Conservation (phyloP, 2,329 filamentous ascomycete genomes). For the Trichoderma aggressivum region DNA sequence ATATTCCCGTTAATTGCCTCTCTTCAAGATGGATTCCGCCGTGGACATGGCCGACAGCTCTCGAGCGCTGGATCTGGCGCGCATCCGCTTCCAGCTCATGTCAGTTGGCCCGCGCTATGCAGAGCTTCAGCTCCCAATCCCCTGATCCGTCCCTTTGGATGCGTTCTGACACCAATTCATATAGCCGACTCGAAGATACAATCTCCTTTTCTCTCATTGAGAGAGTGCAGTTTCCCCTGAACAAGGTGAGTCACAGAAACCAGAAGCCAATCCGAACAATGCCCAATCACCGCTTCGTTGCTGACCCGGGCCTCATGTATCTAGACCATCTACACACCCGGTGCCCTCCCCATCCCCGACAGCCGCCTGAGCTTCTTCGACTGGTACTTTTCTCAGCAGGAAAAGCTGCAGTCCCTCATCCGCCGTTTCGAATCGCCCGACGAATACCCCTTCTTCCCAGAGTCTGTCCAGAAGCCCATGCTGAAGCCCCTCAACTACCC, state of each 20-base stretch:
- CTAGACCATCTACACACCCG: conserved; percentile 74
- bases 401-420: conserved; percentile 86
- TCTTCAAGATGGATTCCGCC: conserved; percentile 71
- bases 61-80: conserved; percentile 81
- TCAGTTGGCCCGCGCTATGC: conserved; percentile 41
- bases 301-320: neutral
- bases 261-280: too few species aligned
- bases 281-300: neutral
- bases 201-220: conserved; percentile 97
- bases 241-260: conserved; percentile 43
- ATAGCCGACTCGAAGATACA: conserved; percentile 90
- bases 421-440: conserved; percentile 94
- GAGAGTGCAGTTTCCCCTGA: conserved; percentile 94
- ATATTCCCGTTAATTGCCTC: neutral
- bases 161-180: conserved; percentile 17
- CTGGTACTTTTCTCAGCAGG: conserved; percentile 88
- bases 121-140: neutral
- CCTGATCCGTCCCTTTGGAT: neutral
- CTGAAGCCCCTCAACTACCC: conserved; percentile 88
- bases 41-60: conserved; percentile 83
- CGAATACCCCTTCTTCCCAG: conserved; percentile 95
- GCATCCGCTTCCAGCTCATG: conserved; percentile 94
- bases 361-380: conserved; percentile 79
- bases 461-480: conserved; percentile 73
- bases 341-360: conserved; percentile 74